Percentiles rank a stretch among this genome's conserved stretches.
phyloP scores from a whole-genome alignment of 179 eudicot genomes.

The Vitellaria paradoxa region DNA sequence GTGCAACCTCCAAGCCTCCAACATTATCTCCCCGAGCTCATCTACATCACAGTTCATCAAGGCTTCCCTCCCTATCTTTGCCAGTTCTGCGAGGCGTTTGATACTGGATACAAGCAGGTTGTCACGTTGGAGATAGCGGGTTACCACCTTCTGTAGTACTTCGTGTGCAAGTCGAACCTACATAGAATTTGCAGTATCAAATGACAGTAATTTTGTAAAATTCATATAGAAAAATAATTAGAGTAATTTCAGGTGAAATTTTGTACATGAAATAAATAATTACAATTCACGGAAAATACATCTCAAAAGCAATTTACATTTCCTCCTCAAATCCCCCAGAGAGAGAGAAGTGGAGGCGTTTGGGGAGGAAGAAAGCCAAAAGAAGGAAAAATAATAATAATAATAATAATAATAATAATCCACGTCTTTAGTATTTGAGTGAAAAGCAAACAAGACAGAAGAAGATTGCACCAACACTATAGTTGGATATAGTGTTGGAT shows the following conservation, averaged over 20 bases:
- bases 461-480: too few species aligned
- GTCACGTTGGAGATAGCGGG: conserved; percentile 80
- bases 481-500: too few species aligned
- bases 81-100: conserved; percentile 89
- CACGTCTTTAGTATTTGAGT: too few species aligned
- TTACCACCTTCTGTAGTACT: conserved; percentile 91
- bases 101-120: conserved; percentile 87
- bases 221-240: background rate
- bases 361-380: too few species aligned
- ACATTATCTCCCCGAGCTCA: conserved; percentile 69
- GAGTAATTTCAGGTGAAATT: background rate
- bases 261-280: too few species aligned
- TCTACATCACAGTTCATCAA: conserved; percentile 84
- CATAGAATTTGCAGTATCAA: conserved; percentile 9
- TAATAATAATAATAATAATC: too few species aligned
- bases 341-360: too few species aligned
- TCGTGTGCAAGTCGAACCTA: conserved; percentile 95
- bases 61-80: conserved; percentile 89
- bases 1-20: conserved; percentile 88
- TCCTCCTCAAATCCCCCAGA: too few species aligned
- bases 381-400: too few species aligned
- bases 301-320: too few species aligned
- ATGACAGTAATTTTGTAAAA: background rate
- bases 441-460: too few species aligned
- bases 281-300: too few species aligned